Conservation (phyloP, 2,329 filamentous ascomycete species). For the Colletotrichum chlorophyti region DNA sequence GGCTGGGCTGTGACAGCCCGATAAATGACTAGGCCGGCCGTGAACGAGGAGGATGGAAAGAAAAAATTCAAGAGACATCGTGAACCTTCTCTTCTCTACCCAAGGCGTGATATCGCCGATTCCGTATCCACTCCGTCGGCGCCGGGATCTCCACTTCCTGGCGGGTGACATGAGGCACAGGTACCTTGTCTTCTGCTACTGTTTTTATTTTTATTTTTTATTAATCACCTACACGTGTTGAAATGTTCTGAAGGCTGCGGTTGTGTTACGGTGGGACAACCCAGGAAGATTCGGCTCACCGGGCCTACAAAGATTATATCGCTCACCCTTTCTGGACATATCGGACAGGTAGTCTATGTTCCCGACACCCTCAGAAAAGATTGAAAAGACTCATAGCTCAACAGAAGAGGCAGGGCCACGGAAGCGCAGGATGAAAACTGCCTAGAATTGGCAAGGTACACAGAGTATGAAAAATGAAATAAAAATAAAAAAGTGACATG, state of each 20-base stretch:
- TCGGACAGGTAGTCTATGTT: slow-evolving; percentile 1
- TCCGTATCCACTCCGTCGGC: slow-evolving; percentile 13
- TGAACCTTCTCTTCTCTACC: slow-evolving; percentile 22
- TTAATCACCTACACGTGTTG: no score
- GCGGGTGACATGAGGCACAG: slow-evolving; percentile 8
- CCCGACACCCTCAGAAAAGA: neutral
- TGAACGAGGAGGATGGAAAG: neutral
- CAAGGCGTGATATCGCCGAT: no score
- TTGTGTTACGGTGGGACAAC: no score
- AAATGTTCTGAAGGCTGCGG: neutral
- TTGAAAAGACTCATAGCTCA: neutral
- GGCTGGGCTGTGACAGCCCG: neutral
- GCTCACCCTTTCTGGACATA: slow-evolving; percentile 2
- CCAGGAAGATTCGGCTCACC: slow-evolving; percentile 9
- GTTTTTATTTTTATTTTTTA: no score
- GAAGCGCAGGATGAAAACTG: neutral
- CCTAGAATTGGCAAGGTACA: neutral
- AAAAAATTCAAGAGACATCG: slow-evolving; percentile 24
- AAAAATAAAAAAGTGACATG: neutral
- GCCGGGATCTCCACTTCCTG: slow-evolving; percentile 17
- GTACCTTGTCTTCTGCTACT: neutral
- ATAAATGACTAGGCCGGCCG: neutral
- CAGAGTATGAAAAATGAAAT: neutral
- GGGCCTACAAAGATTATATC: slow-evolving; percentile 22
- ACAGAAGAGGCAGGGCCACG: slow-evolving; percentile 1